Evolutionary conservation across 2,329 filamentous ascomycete genomes (phyloP).

Genomic region (Harringtonia lauricola): DNA sequence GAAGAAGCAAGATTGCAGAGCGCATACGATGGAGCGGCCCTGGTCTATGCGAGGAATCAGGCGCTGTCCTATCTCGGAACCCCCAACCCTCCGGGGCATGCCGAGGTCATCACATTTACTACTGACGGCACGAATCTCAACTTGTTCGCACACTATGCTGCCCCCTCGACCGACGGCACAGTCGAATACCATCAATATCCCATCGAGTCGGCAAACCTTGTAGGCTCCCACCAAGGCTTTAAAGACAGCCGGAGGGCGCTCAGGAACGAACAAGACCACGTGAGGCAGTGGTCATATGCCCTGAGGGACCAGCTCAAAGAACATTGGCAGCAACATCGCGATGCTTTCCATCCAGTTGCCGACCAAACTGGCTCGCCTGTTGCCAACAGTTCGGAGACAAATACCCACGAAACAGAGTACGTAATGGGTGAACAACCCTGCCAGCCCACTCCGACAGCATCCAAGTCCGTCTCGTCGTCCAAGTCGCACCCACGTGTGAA

Average conservation of each 20-base stretch:
- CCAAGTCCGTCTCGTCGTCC: too few relatives aligned
- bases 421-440: too few relatives aligned
- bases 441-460: too few relatives aligned
- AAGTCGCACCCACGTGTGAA: too few relatives aligned
- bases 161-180: conserved; percentile 6
- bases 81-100: conserved; percentile 11
- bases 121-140: conserved; percentile 16
- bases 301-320: conserved; percentile 12
- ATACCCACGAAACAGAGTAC: too few relatives aligned
- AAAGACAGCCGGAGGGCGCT: conserved; percentile 10
- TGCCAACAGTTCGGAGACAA: too few relatives aligned
- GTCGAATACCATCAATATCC: conserved; percentile 3
- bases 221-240: neutral
- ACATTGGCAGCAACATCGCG: conserved; percentile 6
- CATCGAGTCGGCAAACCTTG: neutral
- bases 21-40: conserved; percentile 16
- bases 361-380: too few relatives aligned
- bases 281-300: conserved; percentile 8
- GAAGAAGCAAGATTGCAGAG: conserved; percentile 11
- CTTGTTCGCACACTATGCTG: conserved; percentile 17
- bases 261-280: conserved; percentile 15
- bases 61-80: conserved; percentile 13
- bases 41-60: conserved; percentile 17
- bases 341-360: conserved; percentile 3
- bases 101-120: conserved; percentile 16